Conservation (phyloP, 176 grass and related monocot species). For the Aegilops tauschii region DNA sequence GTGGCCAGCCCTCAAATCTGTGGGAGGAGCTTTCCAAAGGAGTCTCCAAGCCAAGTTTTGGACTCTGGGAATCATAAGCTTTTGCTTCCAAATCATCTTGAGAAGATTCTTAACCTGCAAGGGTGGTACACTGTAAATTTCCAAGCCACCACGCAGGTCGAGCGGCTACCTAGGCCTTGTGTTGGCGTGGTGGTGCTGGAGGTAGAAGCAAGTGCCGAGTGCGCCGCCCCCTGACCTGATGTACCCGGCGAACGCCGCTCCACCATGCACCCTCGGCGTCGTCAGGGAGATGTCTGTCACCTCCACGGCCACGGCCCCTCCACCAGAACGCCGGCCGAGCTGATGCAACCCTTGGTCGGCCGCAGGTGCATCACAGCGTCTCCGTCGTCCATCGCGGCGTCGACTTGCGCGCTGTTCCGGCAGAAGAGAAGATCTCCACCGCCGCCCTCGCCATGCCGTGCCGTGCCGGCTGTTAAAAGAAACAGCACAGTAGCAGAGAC, state of each 20-base stretch:
- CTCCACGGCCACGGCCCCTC: not conserved
- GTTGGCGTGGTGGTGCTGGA: not conserved
- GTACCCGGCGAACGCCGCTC: not conserved
- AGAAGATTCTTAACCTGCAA: too few species aligned
- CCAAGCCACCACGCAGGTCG: too few species aligned
- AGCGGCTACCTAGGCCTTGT: not conserved
- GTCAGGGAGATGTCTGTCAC: not conserved
- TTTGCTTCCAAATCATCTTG: too few species aligned
- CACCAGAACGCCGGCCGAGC: not conserved
- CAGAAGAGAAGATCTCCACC: not conserved
- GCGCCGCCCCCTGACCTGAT: not conserved
- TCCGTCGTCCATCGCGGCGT: not conserved
- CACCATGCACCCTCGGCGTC: not conserved
- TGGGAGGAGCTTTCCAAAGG: too few species aligned
- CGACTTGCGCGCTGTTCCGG: not conserved
- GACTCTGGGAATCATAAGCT: too few species aligned
- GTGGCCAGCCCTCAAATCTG: too few species aligned
- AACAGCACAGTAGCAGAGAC: too few species aligned
- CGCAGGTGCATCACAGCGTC: not conserved
- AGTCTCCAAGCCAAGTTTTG: too few species aligned
- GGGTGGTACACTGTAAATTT: too few species aligned
- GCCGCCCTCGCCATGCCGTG: not conserved
- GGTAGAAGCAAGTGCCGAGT: not conserved
- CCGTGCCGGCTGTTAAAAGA: not conserved
- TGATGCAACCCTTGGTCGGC: not conserved